A percentile compares a stretch with the other conserved stretches of the same genome.
Evolutionary conservation across 106 monocot species (phyloP).

Genomic region (Allium cepa): DNA sequence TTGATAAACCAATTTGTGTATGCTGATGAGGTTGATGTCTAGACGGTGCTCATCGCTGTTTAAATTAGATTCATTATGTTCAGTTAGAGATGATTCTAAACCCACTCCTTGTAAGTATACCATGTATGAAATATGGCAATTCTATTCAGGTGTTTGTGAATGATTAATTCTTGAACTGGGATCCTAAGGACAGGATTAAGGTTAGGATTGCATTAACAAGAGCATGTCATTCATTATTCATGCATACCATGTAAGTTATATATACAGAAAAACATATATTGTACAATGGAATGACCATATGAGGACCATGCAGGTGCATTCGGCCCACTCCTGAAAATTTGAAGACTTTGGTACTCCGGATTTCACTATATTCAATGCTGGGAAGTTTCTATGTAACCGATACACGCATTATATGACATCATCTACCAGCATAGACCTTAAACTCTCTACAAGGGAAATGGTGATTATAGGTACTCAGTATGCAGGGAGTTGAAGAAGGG

Average conservation of each 20-base stretch:
- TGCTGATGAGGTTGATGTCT: no score
- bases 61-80: no score
- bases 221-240: conserved; percentile 95
- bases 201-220: conserved; percentile 91
- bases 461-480: conserved; percentile 94
- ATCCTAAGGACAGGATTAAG: conserved; percentile 75
- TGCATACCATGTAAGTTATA: conserved; percentile 92
- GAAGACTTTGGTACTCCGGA: conserved; percentile 89
- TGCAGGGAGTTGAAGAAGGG: conserved; percentile 99
- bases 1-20: no score
- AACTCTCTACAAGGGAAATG: conserved; percentile 90
- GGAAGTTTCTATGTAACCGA: conserved; percentile 93
- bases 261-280: no score
- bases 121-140: no score
- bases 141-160: conserved; percentile 16
- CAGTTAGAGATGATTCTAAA: no score
- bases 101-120: no score
- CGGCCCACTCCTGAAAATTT: conserved; percentile 85
- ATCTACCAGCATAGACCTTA: conserved; percentile 93
- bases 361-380: conserved; percentile 96
- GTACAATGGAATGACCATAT: no score
- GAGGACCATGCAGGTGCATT: conserved; percentile 59
- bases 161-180: conserved; percentile 19
- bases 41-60: no score
- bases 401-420: conserved; percentile 99